Percentiles rank a stretch among this genome's conserved stretches.
Conservation (phyloP, 441 rosid genomes). For the Metrosideros polymorpha region DNA sequence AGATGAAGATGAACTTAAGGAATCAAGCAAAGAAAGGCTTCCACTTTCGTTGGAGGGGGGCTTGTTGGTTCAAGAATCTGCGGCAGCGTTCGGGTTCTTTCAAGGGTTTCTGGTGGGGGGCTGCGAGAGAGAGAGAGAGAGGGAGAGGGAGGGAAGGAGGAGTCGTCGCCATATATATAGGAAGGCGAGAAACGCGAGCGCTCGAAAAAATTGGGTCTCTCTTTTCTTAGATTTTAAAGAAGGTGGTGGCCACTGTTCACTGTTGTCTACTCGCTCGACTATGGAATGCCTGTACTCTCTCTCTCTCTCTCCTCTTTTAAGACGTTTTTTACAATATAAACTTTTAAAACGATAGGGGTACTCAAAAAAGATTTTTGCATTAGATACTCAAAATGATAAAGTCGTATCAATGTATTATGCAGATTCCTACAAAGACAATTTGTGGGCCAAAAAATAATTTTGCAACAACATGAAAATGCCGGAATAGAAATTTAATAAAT, state of each 20-base stretch:
- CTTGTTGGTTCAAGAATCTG: not conserved
- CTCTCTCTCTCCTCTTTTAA: not conserved
- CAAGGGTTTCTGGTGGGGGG: not conserved
- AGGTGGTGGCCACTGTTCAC: not conserved
- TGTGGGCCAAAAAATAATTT: not conserved
- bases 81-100: not conserved
- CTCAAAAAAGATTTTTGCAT: not conserved
- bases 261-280: not conserved
- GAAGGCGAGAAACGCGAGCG: not conserved
- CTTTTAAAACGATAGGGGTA: no score
- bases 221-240: not conserved
- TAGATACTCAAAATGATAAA: not conserved
- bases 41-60: not conserved
- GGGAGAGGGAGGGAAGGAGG: not conserved
- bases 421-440: not conserved
- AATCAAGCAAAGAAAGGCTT: not conserved
- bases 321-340: no score
- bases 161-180: not conserved
- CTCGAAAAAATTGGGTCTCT: not conserved
- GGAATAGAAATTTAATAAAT: not conserved
- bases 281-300: not conserved
- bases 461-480: not conserved
- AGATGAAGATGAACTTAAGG: not conserved
- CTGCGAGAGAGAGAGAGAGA: not conserved
- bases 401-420: not conserved